Percentiles rank a stretch among this genome's conserved stretches.
These are phyloP conservation scores for Tulasnella sp. DNA, from an alignment of 768 basidiomycete genomes.

Conservation along the genomic window DNA sequence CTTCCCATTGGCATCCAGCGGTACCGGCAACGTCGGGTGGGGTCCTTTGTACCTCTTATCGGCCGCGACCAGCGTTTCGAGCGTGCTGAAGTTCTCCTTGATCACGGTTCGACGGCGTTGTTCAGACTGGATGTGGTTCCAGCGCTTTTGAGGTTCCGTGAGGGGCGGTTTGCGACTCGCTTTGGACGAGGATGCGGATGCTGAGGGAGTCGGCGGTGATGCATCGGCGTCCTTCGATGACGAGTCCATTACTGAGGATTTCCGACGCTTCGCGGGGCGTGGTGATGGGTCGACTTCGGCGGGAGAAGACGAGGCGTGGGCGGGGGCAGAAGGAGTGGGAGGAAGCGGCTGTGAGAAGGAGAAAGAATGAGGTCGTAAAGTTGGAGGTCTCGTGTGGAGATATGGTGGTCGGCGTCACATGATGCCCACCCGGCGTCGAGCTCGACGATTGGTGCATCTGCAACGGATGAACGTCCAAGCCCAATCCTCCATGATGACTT, in stretches of 20 bases:
- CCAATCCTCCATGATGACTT: not conserved
- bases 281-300: not conserved
- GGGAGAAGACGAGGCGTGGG: constrained; percentile 34
- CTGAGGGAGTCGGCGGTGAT: constrained; percentile 34
- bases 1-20: too few species aligned
- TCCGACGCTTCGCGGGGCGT: constrained; percentile 33
- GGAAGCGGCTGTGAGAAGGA: constrained; percentile 6
- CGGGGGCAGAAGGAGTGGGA: constrained; percentile 35
- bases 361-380: not conserved
- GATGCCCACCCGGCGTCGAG: not conserved
- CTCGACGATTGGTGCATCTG: not conserved
- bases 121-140: constrained; percentile 94
- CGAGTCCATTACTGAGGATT: constrained; percentile 36
- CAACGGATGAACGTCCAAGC: not conserved
- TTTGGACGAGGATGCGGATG: constrained; percentile 8
- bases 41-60: constrained; percentile 40
- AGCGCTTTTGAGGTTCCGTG: constrained; percentile 83
- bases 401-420: not conserved
- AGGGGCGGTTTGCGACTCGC: constrained; percentile 63
- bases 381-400: not conserved
- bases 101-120: constrained; percentile 93
- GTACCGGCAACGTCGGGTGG: too few species aligned
- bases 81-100: constrained; percentile 83
- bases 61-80: constrained; percentile 81
- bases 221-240: constrained; percentile 37